Conservation (phyloP, 805 yeast genomes). For the Pichia rugopelliculosa region DNA sequence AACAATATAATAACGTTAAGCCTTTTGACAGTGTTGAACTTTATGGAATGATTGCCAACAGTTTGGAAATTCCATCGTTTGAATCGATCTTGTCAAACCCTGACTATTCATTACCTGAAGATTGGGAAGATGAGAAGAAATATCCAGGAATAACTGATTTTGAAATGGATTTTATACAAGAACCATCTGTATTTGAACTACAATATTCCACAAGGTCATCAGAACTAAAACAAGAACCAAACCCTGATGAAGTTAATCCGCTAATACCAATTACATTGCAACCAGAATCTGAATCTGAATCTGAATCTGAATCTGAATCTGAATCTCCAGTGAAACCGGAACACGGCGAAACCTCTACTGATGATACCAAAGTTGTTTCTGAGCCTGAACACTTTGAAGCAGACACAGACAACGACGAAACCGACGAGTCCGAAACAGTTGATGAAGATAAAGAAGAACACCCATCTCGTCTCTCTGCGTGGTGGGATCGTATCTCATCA, state of each 20-base stretch:
- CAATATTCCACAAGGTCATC: slow-evolving; percentile 12
- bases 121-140: background rate
- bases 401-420: slow-evolving; percentile 4
- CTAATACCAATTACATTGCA: background rate
- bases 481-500: background rate
- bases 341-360: background rate
- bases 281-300: background rate
- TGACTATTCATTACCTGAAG: background rate
- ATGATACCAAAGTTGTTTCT: no score
- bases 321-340: background rate
- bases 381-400: background rate
- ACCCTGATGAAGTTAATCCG: slow-evolving; percentile 3
- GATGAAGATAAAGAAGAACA: slow-evolving; percentile 1
- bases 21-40: slow-evolving; percentile 73
- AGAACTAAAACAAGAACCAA: background rate
- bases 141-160: background rate
- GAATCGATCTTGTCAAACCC: background rate
- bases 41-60: slow-evolving; percentile 67
- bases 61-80: slow-evolving; percentile 33
- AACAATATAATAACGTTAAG: slow-evolving; percentile 31
- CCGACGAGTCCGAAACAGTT: background rate
- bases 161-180: background rate
- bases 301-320: background rate
- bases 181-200: background rate
- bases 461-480: background rate